Evolutionary conservation across 306 rosid genomes (phyloP), one percentile per base, ranked within the genome.

Genomic region (Quercus glauca): DNA sequence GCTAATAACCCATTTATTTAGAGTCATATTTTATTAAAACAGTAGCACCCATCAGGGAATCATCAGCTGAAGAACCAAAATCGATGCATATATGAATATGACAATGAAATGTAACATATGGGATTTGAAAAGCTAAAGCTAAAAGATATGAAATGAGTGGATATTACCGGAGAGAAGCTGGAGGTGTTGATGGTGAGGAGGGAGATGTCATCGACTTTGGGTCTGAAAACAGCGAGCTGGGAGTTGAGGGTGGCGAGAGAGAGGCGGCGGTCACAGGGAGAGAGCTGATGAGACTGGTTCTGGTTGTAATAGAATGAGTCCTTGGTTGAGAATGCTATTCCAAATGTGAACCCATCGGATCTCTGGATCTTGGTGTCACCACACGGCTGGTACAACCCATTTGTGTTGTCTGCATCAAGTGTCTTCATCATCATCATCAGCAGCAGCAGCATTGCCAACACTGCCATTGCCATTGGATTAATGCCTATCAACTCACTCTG

Each of bases 181-280:
- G 93, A 84, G 63, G 91, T 85, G 56, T 89, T 91, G 71, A 87
- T 77, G 33, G 96, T 73, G 78, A 89, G 96, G 72, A 91, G 93
- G 73, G 96, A 89, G 91, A 91, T 89, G 90, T 84, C 88, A 76
- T 91, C 96, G 10, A 91, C 91, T 77, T 81, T 89, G 73, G 96
- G 93, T 8, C 96, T 81, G 64, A 91, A 91, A 51, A 91, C 76
- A 3, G 91, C 90, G 15, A 91, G 86, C 77, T 87, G 96, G 0
- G 96, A 79, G 76, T 81, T 81, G 64, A 79, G 59, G 14, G 96
- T 77, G 1, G 90, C n/a, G 28, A 91, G 86, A 76, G 91, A 74
- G 71, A 91, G 93, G 29, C 91, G 89, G 5, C 81, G 85, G 74
- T 91, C 96, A 68, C 96, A 91, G 2, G 96, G 96, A n/a, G 96